Percentiles rank a stretch among this genome's conserved stretches.
phyloP scores from a whole-genome alignment of 306 rosid species.

The Vigna mungo region DNA sequence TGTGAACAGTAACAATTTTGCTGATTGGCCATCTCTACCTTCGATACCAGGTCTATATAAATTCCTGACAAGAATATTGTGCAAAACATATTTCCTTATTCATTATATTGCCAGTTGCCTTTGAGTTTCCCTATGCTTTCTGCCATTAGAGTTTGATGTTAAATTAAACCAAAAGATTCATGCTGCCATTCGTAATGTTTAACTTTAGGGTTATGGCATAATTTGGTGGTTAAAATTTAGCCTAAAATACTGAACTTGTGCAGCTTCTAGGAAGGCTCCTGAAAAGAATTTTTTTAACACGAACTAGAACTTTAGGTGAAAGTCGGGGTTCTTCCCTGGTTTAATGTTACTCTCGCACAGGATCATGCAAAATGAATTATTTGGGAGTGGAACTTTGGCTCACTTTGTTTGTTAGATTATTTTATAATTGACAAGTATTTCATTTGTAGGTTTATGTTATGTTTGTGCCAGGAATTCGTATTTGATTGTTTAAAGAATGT shows the following conservation, averaged over 20 bases:
- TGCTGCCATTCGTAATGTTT: slow-evolving; percentile 31
- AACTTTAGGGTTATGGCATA: slow-evolving; percentile 27
- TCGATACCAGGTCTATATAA: slow-evolving; percentile 76
- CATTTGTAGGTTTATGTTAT: slow-evolving; percentile 36
- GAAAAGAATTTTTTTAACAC: slow-evolving; percentile 7
- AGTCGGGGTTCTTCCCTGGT: not conserved
- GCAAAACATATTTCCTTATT: slow-evolving; percentile 30
- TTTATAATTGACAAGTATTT: slow-evolving; percentile 23
- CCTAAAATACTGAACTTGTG: slow-evolving; percentile 15
- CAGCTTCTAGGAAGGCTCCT: slow-evolving; percentile 3
- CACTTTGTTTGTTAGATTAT: slow-evolving; percentile 33
- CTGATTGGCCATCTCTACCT: slow-evolving; percentile 92
- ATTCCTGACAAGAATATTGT: slow-evolving; percentile 9
- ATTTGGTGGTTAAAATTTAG: slow-evolving; percentile 36
- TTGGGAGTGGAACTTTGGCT: slow-evolving; percentile 13
- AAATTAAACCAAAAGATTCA: slow-evolving; percentile 33
- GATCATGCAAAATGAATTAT: slow-evolving; percentile 20
- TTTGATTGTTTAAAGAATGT: slow-evolving; percentile 36
- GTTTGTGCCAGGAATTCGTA: slow-evolving; percentile 16
- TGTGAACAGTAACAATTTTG: slow-evolving; percentile 59
- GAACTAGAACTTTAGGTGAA: slow-evolving; percentile 1
- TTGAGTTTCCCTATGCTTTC: slow-evolving; percentile 28
- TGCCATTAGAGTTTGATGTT: slow-evolving; percentile 16
- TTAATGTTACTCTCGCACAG: slow-evolving; percentile 4
- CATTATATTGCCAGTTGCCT: slow-evolving; percentile 18